Evolutionary conservation across 2,329 filamentous ascomycete genomes (phyloP).

Genomic region (Fusarium caatingaense): DNA sequence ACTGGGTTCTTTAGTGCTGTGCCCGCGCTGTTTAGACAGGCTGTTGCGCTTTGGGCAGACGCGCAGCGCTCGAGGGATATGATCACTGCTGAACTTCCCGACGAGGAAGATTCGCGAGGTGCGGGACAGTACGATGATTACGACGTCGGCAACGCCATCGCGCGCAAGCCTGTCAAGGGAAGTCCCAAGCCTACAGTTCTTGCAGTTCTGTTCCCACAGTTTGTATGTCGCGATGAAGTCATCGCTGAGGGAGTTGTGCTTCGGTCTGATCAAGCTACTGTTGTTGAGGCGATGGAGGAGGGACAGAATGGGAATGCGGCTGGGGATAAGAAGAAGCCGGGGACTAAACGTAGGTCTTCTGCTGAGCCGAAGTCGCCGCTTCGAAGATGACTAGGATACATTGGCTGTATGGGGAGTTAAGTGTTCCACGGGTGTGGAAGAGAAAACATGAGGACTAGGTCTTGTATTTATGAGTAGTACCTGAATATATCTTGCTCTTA

Average conservation of each 20-base stretch:
- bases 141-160: constrained; percentile 10
- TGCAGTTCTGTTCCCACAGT: constrained; percentile 44
- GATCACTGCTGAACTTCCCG: constrained; percentile 41
- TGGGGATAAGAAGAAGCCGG: constrained; percentile 30
- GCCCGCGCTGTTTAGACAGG: constrained; percentile 41
- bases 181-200: constrained; percentile 11
- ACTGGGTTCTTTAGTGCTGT: constrained; percentile 43
- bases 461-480: background rate
- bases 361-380: constrained; percentile 26
- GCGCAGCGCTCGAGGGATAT: constrained; percentile 45
- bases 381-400: constrained; percentile 11
- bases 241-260: constrained; percentile 43
- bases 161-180: constrained; percentile 13
- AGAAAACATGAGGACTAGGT: background rate
- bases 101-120: constrained; percentile 35
- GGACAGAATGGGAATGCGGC: constrained; percentile 2
- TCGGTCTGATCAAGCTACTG: constrained; percentile 40
- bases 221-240: constrained; percentile 39
- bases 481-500: background rate
- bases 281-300: constrained; percentile 34
- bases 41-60: constrained; percentile 40
- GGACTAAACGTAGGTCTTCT: constrained; percentile 20
- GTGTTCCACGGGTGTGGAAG: background rate
- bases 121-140: constrained; percentile 40
- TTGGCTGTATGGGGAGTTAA: constrained; percentile 1